Evolutionary conservation across 2,329 filamentous ascomycete species (phyloP).

Genomic region (Elsinoe perseae): DNA sequence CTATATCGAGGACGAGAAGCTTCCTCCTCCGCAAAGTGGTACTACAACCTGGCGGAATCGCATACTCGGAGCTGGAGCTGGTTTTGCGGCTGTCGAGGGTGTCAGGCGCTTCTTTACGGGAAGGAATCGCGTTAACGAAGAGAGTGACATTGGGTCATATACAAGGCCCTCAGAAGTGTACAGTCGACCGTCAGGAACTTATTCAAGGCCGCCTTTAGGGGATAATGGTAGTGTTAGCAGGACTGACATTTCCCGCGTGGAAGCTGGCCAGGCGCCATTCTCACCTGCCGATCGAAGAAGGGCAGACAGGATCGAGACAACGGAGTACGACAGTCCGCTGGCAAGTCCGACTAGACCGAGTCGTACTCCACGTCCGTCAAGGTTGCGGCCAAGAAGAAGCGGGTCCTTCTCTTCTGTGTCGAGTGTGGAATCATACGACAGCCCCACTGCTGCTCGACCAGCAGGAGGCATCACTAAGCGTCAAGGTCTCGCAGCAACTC

Average conservation of each 20-base stretch:
- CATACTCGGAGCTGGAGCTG: conserved; percentile 39
- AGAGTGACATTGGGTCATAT: conserved; percentile 47
- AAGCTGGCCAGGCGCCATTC: conserved; percentile 17
- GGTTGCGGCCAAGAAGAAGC: conserved; percentile 16
- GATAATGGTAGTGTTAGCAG: conserved; percentile 34
- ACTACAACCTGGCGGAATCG: conserved; percentile 39
- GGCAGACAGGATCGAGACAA: conserved; percentile 2
- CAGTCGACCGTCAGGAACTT: conserved; percentile 37
- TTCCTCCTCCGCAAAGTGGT: conserved; percentile 21
- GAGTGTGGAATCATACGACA: conserved; percentile 17
- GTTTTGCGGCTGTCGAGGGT: conserved; percentile 34
- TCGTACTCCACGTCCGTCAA: not conserved
- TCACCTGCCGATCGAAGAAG: conserved; percentile 17
- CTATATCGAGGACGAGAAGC: conserved; percentile 36
- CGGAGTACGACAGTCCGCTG: conserved; percentile 1
- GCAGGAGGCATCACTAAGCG: conserved; percentile 22
- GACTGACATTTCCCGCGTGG: conserved; percentile 28
- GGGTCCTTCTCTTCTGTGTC: conserved; percentile 19
- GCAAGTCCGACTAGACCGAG: conserved; percentile 2
- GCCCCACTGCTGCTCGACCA: conserved; percentile 13
- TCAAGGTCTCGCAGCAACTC: conserved; percentile 40
- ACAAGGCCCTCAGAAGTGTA: conserved; percentile 22
- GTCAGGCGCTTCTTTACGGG: conserved; percentile 49
- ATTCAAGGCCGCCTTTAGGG: conserved; percentile 38
- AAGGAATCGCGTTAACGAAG: conserved; percentile 44